Conservation (phyloP, 371 early-diverging fungal genomes). For the Mortierella sp. region DNA sequence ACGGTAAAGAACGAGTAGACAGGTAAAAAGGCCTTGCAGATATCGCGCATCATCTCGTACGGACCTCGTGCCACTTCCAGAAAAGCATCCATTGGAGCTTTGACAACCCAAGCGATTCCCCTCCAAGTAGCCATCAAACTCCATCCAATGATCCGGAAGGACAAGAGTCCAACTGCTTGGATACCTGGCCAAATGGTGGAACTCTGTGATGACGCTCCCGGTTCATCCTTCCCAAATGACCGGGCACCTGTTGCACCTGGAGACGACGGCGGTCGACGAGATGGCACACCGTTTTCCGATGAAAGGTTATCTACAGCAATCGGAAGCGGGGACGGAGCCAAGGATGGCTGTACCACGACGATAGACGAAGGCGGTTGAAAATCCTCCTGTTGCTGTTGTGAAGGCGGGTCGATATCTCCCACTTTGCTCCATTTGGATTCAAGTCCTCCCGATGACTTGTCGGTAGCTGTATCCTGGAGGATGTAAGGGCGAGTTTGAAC, state of each 20-base stretch:
- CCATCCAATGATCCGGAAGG: constrained; percentile 4
- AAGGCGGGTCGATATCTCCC: neutral
- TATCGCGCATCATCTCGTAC: constrained; percentile 23
- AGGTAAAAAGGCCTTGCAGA: constrained; percentile 38
- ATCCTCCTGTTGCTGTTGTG: neutral
- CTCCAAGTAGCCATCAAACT: neutral
- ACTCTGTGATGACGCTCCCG: neutral
- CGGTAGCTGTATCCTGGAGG: neutral
- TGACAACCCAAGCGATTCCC: neutral
- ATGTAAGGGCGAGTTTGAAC: too few species aligned
- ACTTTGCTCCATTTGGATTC: neutral
- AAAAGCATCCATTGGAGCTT: constrained; percentile 10
- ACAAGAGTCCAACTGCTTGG: neutral
- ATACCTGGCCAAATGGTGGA: neutral
- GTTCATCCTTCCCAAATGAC: neutral
- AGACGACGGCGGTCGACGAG: neutral
- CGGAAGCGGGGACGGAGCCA: neutral
- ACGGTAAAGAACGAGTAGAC: constrained; percentile 42
- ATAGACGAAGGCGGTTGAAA: neutral
- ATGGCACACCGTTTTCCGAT: neutral
- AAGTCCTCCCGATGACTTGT: neutral
- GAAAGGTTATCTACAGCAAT: neutral
- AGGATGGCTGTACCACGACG: neutral
- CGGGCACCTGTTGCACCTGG: neutral
- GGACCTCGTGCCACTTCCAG: constrained; percentile 22